Conservation (phyloP, 306 rosid species). For the Hippophae tibetana region DNA sequence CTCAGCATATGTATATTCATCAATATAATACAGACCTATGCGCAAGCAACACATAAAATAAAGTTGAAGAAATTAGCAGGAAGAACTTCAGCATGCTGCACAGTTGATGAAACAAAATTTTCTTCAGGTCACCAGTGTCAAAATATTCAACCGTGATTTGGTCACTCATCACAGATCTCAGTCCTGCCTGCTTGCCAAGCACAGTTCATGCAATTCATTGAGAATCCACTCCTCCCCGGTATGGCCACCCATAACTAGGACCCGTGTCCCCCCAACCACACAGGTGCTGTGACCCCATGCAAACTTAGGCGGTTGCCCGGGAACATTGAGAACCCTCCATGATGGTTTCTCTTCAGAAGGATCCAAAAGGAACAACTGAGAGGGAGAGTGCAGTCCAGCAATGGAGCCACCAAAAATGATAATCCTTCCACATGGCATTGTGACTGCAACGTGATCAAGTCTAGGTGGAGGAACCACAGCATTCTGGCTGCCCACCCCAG, state of each 20-base stretch:
- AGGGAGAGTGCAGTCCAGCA: constrained; percentile 93
- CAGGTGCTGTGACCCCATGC: constrained; percentile 99
- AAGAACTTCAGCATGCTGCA: neutral
- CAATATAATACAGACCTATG: neutral
- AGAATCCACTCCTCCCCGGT: constrained; percentile 98
- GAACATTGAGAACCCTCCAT: constrained; percentile 90
- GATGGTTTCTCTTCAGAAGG: constrained; percentile 95
- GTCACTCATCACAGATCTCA: constrained; percentile 35
- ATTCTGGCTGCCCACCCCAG: constrained; percentile 69
- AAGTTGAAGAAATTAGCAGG: neutral
- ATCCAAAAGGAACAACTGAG: constrained; percentile 91
- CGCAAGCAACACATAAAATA: neutral
- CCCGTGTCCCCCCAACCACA: constrained; percentile 93
- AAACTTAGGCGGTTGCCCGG: constrained; percentile 90
- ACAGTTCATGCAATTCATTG: constrained; percentile 83
- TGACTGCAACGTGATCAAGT: constrained; percentile 90
- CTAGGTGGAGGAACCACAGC: constrained; percentile 89
- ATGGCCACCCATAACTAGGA: constrained; percentile 86
- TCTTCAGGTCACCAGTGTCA: constrained; percentile 5
- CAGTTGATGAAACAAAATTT: constrained; percentile 17
- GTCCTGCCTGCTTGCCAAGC: constrained; percentile 86
- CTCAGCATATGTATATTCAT: neutral
- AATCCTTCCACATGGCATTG: constrained; percentile 99
- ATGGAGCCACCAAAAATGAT: constrained; percentile 90
- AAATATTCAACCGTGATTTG: neutral